phyloP scores from a whole-genome alignment of 2,329 filamentous ascomycete species.

The Aureobasidium sp. region DNA sequence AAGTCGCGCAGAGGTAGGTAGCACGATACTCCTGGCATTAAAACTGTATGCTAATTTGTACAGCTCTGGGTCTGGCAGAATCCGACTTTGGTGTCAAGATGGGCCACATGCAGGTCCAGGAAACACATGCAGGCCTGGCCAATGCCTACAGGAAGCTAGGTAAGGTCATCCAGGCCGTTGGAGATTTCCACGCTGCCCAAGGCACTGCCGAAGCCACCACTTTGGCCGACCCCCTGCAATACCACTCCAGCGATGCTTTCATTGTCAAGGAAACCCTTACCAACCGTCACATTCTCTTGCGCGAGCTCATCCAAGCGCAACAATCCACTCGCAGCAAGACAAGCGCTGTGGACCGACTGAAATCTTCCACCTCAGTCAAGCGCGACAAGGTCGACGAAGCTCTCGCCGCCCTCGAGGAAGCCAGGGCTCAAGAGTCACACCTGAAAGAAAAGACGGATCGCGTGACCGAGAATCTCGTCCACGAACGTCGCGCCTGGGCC shows the following conservation, averaged over 20 bases:
- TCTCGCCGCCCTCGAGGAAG: conserved; percentile 83
- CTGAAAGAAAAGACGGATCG: conserved; percentile 78
- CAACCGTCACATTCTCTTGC: conserved; percentile 91
- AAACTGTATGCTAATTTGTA: conserved; percentile 24
- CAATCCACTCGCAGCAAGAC: conserved; percentile 75
- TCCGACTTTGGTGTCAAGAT: conserved; percentile 90
- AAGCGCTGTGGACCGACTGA: conserved; percentile 79
- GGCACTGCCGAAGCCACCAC: conserved; percentile 94
- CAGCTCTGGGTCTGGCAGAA: conserved; percentile 84
- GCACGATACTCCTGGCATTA: background rate
- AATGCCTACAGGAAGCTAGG: conserved; percentile 93
- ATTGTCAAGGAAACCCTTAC: conserved; percentile 98
- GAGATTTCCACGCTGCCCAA: conserved; percentile 92
- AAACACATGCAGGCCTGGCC: conserved; percentile 77
- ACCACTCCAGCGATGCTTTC: conserved; percentile 91
- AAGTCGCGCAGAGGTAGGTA: conserved; percentile 77
- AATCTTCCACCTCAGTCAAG: conserved; percentile 75
- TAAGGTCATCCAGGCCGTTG: conserved; percentile 84
- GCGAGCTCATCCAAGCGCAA: conserved; percentile 87
- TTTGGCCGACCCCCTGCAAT: conserved; percentile 84
- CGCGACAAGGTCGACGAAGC: conserved; percentile 97
- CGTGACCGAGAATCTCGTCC: conserved; percentile 80
- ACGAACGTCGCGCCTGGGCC: conserved; percentile 89
- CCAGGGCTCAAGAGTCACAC: conserved; percentile 69
- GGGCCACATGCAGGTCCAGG: conserved; percentile 76